Percentiles rank a stretch among this genome's conserved stretches.
Evolutionary conservation across 441 rosid species (phyloP).

Genomic region (Bocquillonia castaneifolia): DNA sequence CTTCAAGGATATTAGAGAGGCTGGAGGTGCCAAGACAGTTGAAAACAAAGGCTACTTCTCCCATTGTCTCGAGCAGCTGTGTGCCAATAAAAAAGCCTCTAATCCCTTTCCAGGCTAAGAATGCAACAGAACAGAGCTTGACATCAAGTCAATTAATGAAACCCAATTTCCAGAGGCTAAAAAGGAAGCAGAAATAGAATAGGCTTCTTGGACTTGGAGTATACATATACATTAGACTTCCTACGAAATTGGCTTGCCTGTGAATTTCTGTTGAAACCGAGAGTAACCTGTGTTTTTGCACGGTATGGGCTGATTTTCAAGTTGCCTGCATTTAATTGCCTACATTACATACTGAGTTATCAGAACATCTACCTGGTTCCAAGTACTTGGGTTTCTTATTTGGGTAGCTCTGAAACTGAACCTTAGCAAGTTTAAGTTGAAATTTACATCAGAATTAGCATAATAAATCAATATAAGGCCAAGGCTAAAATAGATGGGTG

Average conservation of each 20-base stretch:
- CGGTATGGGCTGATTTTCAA: too few species aligned
- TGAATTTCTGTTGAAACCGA: background rate
- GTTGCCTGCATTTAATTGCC: background rate
- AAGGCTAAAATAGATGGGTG: too few species aligned
- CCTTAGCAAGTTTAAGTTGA: background rate
- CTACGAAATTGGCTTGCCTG: background rate
- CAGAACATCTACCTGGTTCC: background rate
- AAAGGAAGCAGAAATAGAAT: constrained; percentile 52
- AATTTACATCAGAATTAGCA: too few species aligned
- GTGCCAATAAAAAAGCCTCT: constrained; percentile 44
- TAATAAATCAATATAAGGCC: too few species aligned
- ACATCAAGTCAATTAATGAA: constrained; percentile 64
- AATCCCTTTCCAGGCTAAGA: constrained; percentile 47
- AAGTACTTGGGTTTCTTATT: background rate
- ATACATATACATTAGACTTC: too few species aligned
- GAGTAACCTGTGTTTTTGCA: background rate
- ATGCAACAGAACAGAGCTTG: constrained; percentile 33
- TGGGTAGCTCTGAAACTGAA: background rate
- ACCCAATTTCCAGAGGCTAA: constrained; percentile 68
- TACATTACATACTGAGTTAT: too few species aligned
- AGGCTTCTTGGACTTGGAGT: constrained; percentile 8
- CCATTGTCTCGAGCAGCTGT: constrained; percentile 31
- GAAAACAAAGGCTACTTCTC: constrained; percentile 49
- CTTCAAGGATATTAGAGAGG: constrained; percentile 82
- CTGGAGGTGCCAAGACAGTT: constrained; percentile 71